These are phyloP conservation scores for Cymbopogon citratus DNA, from an alignment of 176 grass and related monocot genomes.

Conservation along the genomic window DNA sequence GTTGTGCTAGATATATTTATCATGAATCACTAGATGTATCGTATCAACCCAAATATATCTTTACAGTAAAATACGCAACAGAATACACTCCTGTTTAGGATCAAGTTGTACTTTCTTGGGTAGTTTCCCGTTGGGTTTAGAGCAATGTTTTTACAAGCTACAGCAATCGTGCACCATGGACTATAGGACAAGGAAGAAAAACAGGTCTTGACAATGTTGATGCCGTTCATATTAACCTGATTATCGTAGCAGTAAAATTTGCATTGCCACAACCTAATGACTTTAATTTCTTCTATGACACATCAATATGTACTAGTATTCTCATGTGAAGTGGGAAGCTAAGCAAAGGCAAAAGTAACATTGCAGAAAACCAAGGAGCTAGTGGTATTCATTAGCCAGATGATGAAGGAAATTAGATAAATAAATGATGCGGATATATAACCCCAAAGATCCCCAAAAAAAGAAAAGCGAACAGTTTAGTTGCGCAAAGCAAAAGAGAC, in stretches of 20 bases:
- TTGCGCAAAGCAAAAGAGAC: slow-evolving; percentile 39
- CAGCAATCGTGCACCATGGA: background rate
- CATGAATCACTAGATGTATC: background rate
- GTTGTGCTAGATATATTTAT: too few species aligned
- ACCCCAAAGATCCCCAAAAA: background rate
- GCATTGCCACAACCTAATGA: background rate
- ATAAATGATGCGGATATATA: background rate
- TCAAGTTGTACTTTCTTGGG: background rate
- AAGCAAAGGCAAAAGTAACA: background rate
- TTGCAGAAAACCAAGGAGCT: too few species aligned
- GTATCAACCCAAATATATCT: background rate
- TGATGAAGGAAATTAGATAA: background rate
- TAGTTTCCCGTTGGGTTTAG: too few species aligned
- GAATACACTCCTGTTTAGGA: background rate
- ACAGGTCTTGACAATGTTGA: background rate
- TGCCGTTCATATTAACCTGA: background rate
- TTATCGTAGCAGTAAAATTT: background rate
- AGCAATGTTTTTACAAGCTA: background rate
- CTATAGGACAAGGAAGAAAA: background rate
- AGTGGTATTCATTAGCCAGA: background rate
- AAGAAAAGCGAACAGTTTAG: slow-evolving; percentile 7
- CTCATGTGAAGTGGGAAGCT: background rate
- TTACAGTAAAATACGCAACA: background rate
- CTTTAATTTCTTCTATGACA: background rate
- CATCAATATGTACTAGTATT: background rate